Conservation (phyloP, 1,284 basidiomycete species). For the Sporisorium graminicola region DNA sequence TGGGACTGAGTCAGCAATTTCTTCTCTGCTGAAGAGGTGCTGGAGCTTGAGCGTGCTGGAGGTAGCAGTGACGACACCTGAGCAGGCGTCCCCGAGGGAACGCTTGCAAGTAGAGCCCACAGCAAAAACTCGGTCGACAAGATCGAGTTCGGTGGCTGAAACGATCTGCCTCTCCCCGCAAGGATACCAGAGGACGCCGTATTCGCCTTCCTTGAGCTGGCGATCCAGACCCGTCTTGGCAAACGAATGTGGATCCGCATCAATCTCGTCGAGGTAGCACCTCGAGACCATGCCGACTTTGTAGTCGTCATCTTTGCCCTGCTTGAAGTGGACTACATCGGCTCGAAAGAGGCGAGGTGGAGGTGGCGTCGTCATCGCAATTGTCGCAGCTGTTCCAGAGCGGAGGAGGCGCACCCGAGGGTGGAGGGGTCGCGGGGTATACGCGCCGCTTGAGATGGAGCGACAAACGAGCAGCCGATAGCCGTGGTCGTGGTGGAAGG, state of each 20-base stretch:
- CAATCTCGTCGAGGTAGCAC: conserved; percentile 48
- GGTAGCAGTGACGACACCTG: conserved; percentile 80
- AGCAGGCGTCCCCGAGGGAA: conserved; percentile 78
- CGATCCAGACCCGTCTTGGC: conserved; percentile 74
- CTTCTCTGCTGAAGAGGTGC: conserved; percentile 79
- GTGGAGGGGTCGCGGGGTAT: not conserved
- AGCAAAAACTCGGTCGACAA: conserved; percentile 84
- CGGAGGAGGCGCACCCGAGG: not conserved
- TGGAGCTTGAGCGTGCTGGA: conserved; percentile 78
- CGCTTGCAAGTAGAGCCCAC: conserved; percentile 86
- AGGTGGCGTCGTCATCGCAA: conserved; percentile 5
- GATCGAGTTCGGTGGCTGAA: conserved; percentile 77
- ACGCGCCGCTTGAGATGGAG: not conserved
- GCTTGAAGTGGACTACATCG: conserved; percentile 41
- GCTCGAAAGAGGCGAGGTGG: conserved; percentile 27
- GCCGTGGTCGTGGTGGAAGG: not conserved
- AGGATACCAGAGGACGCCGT: conserved; percentile 81
- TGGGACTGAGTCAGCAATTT: conserved; percentile 77
- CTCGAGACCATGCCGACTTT: conserved; percentile 49
- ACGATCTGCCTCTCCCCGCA: conserved; percentile 71
- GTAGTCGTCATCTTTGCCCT: conserved; percentile 26
- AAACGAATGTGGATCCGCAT: conserved; percentile 24
- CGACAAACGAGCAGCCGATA: not conserved
- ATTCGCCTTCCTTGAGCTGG: conserved; percentile 81
- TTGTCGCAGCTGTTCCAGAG: not conserved